phyloP scores from a whole-genome alignment of 306 rosid species.

The Inga laurina region DNA sequence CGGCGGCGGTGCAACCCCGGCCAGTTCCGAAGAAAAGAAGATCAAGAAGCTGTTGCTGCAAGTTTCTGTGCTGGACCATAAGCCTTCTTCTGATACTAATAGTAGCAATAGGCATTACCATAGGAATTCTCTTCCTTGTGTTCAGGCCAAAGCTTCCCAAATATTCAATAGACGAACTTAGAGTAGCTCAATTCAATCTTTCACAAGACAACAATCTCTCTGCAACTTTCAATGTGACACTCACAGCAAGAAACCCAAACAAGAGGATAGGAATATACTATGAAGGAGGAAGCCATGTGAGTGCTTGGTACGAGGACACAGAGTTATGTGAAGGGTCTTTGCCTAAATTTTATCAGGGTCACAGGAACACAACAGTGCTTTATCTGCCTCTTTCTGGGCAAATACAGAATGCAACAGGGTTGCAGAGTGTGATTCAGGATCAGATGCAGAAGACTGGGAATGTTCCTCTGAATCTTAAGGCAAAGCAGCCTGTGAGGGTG shows the following conservation, averaged over 20 bases:
- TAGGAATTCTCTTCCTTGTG: constrained; percentile 64
- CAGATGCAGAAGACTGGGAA: constrained; percentile 46
- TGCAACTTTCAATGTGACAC: constrained; percentile 55
- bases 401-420: constrained; percentile 48
- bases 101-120: constrained; percentile 48
- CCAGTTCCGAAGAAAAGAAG: constrained; percentile 46
- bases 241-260: constrained; percentile 80
- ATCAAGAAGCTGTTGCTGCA: constrained; percentile 63
- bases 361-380: constrained; percentile 68
- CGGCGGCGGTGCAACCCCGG: constrained; percentile 28
- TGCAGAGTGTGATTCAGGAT: constrained; percentile 26
- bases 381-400: constrained; percentile 50
- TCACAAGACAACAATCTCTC: constrained; percentile 37
- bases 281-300: constrained; percentile 74
- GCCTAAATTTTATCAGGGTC: constrained; percentile 90
- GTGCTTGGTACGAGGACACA: constrained; percentile 60
- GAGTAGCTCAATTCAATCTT: constrained; percentile 43
- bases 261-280: constrained; percentile 86
- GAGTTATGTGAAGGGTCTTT: constrained; percentile 68
- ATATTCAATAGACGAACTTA: constrained; percentile 52
- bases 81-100: constrained; percentile 42
- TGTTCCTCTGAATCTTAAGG: constrained; percentile 64
- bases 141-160: constrained; percentile 87
- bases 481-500: constrained; percentile 71
- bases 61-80: constrained; percentile 57